Conservation (phyloP, 2,329 filamentous ascomycete genomes). For the Ophiostoma ulmi region DNA sequence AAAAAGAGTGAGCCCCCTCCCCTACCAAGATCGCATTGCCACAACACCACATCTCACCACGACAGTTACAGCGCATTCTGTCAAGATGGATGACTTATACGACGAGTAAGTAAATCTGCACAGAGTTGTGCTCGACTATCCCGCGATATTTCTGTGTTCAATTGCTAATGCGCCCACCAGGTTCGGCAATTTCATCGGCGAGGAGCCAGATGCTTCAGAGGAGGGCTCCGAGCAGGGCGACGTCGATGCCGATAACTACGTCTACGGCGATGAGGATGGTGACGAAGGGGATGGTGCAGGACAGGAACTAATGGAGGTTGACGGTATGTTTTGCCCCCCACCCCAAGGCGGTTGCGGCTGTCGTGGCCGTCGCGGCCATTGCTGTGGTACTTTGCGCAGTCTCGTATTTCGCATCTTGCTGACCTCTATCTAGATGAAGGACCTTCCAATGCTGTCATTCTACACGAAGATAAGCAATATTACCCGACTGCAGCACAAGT, state of each 20-base stretch:
- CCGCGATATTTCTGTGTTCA: not conserved
- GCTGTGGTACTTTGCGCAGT: not conserved
- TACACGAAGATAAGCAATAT: slow-evolving; percentile 99
- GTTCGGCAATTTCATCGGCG: slow-evolving; percentile 98
- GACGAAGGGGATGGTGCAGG: slow-evolving; percentile 60
- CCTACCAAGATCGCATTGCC: not conserved
- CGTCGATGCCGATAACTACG: slow-evolving; percentile 66
- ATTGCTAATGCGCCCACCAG: slow-evolving; percentile 41
- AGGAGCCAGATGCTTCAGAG: slow-evolving; percentile 77
- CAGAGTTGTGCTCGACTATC: not conserved
- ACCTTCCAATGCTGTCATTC: slow-evolving; percentile 90
- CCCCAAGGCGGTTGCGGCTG: not conserved
- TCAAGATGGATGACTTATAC: slow-evolving; percentile 81
- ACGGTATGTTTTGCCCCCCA: slow-evolving; percentile 49
- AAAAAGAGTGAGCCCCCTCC: not conserved
- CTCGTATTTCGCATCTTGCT: not conserved
- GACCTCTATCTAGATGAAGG: slow-evolving; percentile 55
- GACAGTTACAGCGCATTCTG: slow-evolving; percentile 14
- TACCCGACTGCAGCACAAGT: slow-evolving; percentile 97
- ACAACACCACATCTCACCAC: slow-evolving; percentile 4
- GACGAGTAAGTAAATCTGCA: slow-evolving; percentile 62
- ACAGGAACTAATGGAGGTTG: slow-evolving; percentile 89
- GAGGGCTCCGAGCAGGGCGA: slow-evolving; percentile 72
- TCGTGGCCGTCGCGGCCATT: not conserved
- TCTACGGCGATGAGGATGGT: slow-evolving; percentile 69